phyloP scores from a whole-genome alignment of 768 basidiomycete genomes.

The Rhodotorula graminis region DNA sequence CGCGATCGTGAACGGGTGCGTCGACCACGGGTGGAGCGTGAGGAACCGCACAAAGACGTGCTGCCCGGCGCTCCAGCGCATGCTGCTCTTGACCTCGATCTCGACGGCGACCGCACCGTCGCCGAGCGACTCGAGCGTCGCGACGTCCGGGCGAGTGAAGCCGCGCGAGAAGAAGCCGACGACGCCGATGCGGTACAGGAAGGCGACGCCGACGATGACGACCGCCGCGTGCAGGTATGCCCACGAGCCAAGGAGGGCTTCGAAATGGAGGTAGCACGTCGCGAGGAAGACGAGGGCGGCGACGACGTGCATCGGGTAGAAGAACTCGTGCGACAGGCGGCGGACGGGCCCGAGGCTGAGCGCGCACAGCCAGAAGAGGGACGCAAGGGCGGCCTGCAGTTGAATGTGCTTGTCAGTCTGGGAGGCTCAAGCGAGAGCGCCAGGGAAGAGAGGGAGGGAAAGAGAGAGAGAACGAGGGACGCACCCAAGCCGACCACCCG shows the following conservation, averaged over 20 bases:
- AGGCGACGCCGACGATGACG: conserved; percentile 45
- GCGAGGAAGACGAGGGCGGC: conserved; percentile 49
- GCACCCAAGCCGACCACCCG: conserved; percentile 3
- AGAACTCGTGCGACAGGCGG: conserved; percentile 47
- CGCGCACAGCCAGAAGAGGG: conserved; percentile 3
- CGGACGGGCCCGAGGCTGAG: conserved; percentile 2
- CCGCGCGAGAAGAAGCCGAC: conserved; percentile 42
- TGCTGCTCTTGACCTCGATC: not conserved
- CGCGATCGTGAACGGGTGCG: conserved; percentile 49
- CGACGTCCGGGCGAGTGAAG: conserved; percentile 38
- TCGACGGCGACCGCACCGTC: conserved; percentile 30
- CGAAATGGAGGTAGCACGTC: conserved; percentile 47
- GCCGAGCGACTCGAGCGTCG: conserved; percentile 42
- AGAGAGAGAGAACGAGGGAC: no score
- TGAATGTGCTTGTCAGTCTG: no score
- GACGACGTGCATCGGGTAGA: conserved; percentile 49
- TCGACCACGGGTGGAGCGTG: conserved; percentile 42
- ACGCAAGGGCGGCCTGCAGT: not conserved
- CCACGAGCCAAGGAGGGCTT: conserved; percentile 41
- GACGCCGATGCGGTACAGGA: conserved; percentile 44
- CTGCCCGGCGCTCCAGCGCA: conserved; percentile 46
- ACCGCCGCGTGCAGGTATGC: conserved; percentile 47
- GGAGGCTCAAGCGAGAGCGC: no score
- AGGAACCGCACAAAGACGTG: conserved; percentile 46
- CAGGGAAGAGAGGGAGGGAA: no score